Evolutionary conservation across 805 yeast species (phyloP).

Genomic region (Peterozyma xylosa): DNA sequence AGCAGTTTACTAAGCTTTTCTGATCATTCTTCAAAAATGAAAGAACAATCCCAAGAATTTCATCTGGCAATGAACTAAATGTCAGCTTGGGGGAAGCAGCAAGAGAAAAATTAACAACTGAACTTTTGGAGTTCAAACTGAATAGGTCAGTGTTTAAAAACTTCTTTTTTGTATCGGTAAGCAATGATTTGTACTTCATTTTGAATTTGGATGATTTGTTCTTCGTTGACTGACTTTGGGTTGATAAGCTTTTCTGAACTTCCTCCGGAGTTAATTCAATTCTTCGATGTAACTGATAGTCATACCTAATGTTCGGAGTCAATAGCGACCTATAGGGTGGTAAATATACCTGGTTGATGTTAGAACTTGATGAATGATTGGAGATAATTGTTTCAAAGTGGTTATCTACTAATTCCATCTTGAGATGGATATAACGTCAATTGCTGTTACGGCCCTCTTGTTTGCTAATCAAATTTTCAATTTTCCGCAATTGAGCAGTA

Average conservation of each 20-base stretch:
- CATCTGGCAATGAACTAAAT: constrained; percentile 31
- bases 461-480: no score
- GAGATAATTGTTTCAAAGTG: no score
- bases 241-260: constrained; percentile 28
- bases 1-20: constrained; percentile 30
- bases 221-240: constrained; percentile 12
- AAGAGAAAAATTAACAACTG: neutral
- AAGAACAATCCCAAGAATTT: constrained; percentile 32
- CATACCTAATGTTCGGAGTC: constrained; percentile 40
- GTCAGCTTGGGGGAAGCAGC: constrained; percentile 10
- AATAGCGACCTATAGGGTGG: constrained; percentile 49
- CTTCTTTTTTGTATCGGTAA: constrained; percentile 24
- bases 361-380: no score
- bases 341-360: constrained; percentile 18
- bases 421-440: no score
- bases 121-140: constrained; percentile 21
- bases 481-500: no score
- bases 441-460: no score
- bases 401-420: no score
- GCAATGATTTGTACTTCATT: constrained; percentile 40
- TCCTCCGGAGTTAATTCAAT: constrained; percentile 9
- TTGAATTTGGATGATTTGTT: constrained; percentile 18
- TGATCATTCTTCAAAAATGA: constrained; percentile 25
- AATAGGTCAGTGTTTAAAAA: constrained; percentile 34
- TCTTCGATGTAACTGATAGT: constrained; percentile 29